Percentiles rank a stretch among this genome's conserved stretches.
phyloP scores from a whole-genome alignment of 2,329 filamentous ascomycete species.

The Paracoccidioides lutzii region DNA sequence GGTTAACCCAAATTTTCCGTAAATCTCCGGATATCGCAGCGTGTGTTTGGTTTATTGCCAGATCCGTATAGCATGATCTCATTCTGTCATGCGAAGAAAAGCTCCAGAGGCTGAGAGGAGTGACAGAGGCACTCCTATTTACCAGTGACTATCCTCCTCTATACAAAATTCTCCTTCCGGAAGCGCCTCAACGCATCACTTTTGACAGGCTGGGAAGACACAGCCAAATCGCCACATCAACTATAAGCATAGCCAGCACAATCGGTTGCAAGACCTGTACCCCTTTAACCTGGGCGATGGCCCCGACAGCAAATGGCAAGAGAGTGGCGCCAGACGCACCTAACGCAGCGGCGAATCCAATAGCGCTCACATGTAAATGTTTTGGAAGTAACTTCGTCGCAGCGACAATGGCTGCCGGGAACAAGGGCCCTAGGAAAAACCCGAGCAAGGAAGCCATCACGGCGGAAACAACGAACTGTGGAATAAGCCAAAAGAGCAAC shows the following conservation, averaged over 20 bases:
- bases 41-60: no score
- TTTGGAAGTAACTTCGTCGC: conserved; percentile 61
- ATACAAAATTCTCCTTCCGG: not conserved
- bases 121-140: not conserved
- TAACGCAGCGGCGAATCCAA: conserved; percentile 68
- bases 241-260: conserved; percentile 41
- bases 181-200: conserved; percentile 1
- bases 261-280: conserved; percentile 50
- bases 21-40: no score
- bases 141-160: not conserved
- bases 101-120: not conserved
- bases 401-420: conserved; percentile 60
- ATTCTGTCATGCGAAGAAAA: not conserved
- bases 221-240: conserved; percentile 40
- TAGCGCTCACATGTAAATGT: conserved; percentile 62
- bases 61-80: no score
- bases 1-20: no score
- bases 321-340: conserved; percentile 54
- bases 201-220: conserved; percentile 18
- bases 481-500: conserved; percentile 70
- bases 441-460: conserved; percentile 60
- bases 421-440: conserved; percentile 69
- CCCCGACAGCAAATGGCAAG: conserved; percentile 34
- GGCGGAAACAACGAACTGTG: conserved; percentile 59
- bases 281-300: conserved; percentile 41